These are phyloP conservation scores for Beauveria asiatica DNA, from an alignment of 2,329 filamentous ascomycete genomes.

Conservation along the genomic window DNA sequence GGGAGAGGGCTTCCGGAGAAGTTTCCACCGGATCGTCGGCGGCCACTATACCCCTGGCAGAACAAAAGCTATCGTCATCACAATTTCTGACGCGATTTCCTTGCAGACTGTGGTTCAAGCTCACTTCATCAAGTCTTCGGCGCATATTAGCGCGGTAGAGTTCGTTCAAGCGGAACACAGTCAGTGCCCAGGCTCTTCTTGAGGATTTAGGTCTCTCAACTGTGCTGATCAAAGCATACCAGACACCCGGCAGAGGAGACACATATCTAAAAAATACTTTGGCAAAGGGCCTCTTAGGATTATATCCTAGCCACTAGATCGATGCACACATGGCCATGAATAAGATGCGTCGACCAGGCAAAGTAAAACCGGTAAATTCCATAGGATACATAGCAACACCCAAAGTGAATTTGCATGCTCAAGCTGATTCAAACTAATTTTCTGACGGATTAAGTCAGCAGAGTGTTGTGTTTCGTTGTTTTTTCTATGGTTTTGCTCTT, in stretches of 20 bases:
- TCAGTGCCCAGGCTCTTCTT: neutral
- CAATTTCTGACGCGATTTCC: neutral
- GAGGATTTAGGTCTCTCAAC: neutral
- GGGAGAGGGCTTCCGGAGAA: neutral
- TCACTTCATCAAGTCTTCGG: neutral
- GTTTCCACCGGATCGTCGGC: neutral
- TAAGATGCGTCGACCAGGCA: neutral
- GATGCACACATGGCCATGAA: constrained; percentile 3
- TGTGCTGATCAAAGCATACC: neutral
- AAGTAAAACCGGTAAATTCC: neutral
- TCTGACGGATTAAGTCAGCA: no score
- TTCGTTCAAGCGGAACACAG: neutral
- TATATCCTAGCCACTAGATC: neutral
- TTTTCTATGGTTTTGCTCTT: no score
- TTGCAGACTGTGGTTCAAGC: neutral
- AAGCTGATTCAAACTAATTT: no score
- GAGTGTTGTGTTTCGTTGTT: no score
- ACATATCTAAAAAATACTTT: neutral
- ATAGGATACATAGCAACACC: no score
- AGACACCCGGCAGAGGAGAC: neutral
- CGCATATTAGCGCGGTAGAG: neutral
- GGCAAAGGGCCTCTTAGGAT: neutral
- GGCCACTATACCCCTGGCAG: neutral
- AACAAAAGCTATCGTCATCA: neutral
- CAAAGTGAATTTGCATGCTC: no score